Evolutionary conservation across 139 green algal genomes (phyloP).

Genomic region (Trebouxia sp.): DNA sequence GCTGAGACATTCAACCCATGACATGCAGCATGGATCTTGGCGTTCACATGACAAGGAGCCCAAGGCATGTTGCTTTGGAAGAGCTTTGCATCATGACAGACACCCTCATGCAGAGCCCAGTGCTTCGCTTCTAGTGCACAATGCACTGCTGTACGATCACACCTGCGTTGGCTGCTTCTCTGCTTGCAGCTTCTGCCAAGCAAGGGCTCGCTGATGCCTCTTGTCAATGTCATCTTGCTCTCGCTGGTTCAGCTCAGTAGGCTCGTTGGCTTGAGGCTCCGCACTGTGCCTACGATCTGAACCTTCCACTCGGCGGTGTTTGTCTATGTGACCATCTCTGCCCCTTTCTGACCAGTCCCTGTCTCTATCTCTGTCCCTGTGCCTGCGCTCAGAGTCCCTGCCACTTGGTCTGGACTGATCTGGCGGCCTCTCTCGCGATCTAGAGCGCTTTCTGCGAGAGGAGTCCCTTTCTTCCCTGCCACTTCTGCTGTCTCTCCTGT

Average conservation of each 20-base stretch:
- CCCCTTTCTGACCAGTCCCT: background rate
- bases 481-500: background rate
- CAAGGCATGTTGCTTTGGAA: background rate
- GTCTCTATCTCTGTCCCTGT: background rate
- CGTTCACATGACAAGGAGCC: too few relatives aligned
- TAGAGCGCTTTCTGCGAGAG: slow-evolving; percentile 6
- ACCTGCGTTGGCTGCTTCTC: slow-evolving; percentile 23
- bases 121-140: background rate
- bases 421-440: background rate
- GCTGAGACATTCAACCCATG: too few relatives aligned
- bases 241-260: slow-evolving; percentile 29
- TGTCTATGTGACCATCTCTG: slow-evolving; percentile 1
- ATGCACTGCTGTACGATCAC: background rate
- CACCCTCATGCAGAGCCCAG: background rate
- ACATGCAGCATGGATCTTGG: too few relatives aligned
- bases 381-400: slow-evolving; percentile 5
- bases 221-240: slow-evolving; percentile 28
- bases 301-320: background rate
- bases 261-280: background rate
- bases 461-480: background rate
- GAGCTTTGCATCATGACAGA: background rate
- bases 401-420: background rate
- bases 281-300: slow-evolving; percentile 1
- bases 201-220: background rate
- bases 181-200: slow-evolving; percentile 20